These are phyloP conservation scores for Podospora pseudopauciseta DNA, from an alignment of 495 filamentous ascomycete genomes.

Conservation along the genomic window DNA sequence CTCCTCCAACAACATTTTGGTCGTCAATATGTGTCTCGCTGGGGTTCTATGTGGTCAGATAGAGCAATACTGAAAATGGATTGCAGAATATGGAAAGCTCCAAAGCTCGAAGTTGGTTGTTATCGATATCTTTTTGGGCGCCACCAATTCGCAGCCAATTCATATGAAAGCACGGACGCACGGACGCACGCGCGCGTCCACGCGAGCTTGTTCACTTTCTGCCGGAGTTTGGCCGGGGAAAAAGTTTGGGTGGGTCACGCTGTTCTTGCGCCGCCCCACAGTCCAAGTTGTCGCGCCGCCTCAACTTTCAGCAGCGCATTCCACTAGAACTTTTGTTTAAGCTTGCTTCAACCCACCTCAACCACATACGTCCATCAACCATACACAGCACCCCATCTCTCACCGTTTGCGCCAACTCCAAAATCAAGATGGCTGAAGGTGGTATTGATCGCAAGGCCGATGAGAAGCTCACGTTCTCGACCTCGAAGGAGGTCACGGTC, in stretches of 20 bases:
- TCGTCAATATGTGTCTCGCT: neutral
- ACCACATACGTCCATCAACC: neutral
- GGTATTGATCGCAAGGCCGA: constrained; percentile 88
- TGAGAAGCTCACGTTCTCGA: constrained; percentile 96
- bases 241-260: neutral
- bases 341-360: neutral
- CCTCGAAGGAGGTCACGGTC: constrained; percentile 96
- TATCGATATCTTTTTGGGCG: constrained; percentile 4
- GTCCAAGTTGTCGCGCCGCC: neutral
- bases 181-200: too few species aligned
- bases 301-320: constrained; percentile 1
- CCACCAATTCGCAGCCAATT: constrained; percentile 8
- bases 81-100: neutral
- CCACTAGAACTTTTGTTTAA: constrained; percentile 6
- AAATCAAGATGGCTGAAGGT: constrained; percentile 73
- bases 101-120: neutral
- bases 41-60: neutral
- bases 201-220: neutral
- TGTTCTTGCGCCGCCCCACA: constrained; percentile 5
- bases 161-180: neutral
- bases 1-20: constrained; percentile 80
- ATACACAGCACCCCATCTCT: neutral
- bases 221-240: neutral
- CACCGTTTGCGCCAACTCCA: neutral
- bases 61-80: neutral